A percentile compares a stretch with the other conserved stretches of the same genome.
Evolutionary conservation across 495 filamentous ascomycete genomes (phyloP).

Genomic region (Penicillium subrubescens): DNA sequence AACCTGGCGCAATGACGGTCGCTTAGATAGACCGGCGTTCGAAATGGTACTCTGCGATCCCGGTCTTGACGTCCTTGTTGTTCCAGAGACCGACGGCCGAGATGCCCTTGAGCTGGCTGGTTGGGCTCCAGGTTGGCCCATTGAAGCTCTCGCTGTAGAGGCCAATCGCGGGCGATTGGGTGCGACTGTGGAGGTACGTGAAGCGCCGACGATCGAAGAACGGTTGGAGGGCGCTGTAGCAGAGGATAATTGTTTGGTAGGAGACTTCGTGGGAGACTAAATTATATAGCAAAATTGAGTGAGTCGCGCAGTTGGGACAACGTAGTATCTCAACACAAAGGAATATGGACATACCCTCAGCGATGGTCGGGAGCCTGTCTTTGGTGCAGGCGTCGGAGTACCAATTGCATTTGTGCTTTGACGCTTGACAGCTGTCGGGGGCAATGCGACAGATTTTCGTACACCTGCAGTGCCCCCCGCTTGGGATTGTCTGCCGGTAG

Average conservation of each 20-base stretch:
- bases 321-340: not conserved
- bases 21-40: constrained; percentile 36
- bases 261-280: constrained; percentile 77
- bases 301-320: not conserved
- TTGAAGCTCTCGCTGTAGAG: constrained; percentile 59
- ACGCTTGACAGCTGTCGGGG: constrained; percentile 57
- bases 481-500: constrained; percentile 36
- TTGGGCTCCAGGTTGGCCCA: constrained; percentile 61
- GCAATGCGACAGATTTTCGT: constrained; percentile 45
- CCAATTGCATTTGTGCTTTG: constrained; percentile 64
- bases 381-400: constrained; percentile 65
- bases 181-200: constrained; percentile 42
- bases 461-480: constrained; percentile 34
- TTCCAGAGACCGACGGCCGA: constrained; percentile 43
- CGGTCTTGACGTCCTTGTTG: constrained; percentile 39
- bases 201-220: constrained; percentile 53
- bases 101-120: constrained; percentile 34
- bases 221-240: constrained; percentile 58
- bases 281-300: not conserved
- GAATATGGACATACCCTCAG: constrained; percentile 50
- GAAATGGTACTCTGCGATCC: constrained; percentile 30
- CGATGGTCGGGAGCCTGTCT: constrained; percentile 51
- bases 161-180: constrained; percentile 55
- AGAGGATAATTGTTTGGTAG: constrained; percentile 71
- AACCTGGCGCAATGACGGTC: constrained; percentile 41